These are phyloP conservation scores for Exophiala dermatitidis DNA, from an alignment of 2,329 filamentous ascomycete genomes.

Conservation along the genomic window DNA sequence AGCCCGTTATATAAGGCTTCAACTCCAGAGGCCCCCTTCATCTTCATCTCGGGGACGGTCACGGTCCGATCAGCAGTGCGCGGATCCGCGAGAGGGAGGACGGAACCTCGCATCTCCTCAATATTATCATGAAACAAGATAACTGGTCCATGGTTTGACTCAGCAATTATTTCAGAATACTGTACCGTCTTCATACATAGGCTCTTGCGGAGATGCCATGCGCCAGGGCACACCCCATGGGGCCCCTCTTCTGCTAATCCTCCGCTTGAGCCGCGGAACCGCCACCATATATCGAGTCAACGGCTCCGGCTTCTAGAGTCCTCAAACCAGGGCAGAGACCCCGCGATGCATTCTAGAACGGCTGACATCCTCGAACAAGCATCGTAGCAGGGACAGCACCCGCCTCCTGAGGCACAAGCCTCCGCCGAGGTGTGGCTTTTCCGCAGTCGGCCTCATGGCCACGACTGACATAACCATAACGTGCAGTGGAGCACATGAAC, in stretches of 20 bases:
- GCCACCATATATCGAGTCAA: neutral
- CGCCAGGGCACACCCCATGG: neutral
- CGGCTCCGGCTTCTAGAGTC: neutral
- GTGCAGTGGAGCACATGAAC: too few species aligned
- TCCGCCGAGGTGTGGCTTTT: too few species aligned
- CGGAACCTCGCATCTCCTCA: neutral
- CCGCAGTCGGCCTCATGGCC: too few species aligned
- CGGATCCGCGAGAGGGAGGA: constrained; percentile 4
- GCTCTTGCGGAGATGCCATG: neutral
- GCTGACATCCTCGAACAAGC: too few species aligned
- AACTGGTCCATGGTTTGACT: neutral
- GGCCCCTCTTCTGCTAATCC: constrained; percentile 3
- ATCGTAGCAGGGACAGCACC: too few species aligned
- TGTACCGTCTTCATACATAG: neutral
- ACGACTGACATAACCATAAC: too few species aligned
- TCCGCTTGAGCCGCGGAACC: constrained; percentile 9
- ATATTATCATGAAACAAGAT: neutral
- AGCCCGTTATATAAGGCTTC: constrained; percentile 2
- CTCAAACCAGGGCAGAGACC: too few species aligned
- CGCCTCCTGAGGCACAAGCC: too few species aligned
- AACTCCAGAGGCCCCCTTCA: constrained; percentile 43
- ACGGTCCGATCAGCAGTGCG: neutral
- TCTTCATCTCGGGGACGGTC: constrained; percentile 33
- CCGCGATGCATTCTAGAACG: too few species aligned
- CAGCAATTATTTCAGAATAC: neutral